phyloP scores from a whole-genome alignment of 1,284 basidiomycete species.

The Lentinula novae-zelandiae region DNA sequence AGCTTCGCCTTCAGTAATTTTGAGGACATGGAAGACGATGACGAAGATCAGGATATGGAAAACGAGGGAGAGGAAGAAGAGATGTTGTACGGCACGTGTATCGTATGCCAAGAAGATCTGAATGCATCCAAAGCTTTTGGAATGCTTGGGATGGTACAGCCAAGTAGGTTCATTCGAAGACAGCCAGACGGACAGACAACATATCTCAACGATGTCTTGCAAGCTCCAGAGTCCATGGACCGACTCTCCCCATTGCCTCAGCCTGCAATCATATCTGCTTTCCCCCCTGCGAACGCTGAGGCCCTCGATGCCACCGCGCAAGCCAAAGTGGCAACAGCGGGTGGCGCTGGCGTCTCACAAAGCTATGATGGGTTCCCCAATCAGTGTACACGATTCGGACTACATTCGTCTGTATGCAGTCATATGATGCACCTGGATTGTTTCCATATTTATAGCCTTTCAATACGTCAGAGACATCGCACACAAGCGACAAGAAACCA shows the following conservation, averaged over 20 bases:
- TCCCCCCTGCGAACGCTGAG: slow-evolving; percentile 54
- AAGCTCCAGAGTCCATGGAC: slow-evolving; percentile 68
- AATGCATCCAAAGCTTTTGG: slow-evolving; percentile 78
- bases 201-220: slow-evolving; percentile 75
- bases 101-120: slow-evolving; percentile 96
- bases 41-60: slow-evolving; percentile 58
- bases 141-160: slow-evolving; percentile 85
- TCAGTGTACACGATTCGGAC: slow-evolving; percentile 75
- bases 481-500: slow-evolving; percentile 92
- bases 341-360: slow-evolving; percentile 28
- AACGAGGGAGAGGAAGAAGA: slow-evolving; percentile 39
- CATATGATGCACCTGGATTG: slow-evolving; percentile 98
- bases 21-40: slow-evolving; percentile 61
- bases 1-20: slow-evolving; percentile 80
- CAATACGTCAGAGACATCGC: slow-evolving; percentile 86
- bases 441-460: slow-evolving; percentile 87
- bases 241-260: slow-evolving; percentile 28
- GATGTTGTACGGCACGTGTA: slow-evolving; percentile 85
- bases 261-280: slow-evolving; percentile 27
- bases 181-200: slow-evolving; percentile 71
- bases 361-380: slow-evolving; percentile 77
- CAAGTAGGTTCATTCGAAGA: slow-evolving; percentile 80
- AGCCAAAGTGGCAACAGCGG: not conserved
- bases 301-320: slow-evolving; percentile 43
- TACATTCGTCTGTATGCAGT: slow-evolving; percentile 88